Percentiles rank a stretch among this genome's conserved stretches.
phyloP scores from a whole-genome alignment of 2,329 filamentous ascomycete species.

The Trichoderma atroviride region DNA sequence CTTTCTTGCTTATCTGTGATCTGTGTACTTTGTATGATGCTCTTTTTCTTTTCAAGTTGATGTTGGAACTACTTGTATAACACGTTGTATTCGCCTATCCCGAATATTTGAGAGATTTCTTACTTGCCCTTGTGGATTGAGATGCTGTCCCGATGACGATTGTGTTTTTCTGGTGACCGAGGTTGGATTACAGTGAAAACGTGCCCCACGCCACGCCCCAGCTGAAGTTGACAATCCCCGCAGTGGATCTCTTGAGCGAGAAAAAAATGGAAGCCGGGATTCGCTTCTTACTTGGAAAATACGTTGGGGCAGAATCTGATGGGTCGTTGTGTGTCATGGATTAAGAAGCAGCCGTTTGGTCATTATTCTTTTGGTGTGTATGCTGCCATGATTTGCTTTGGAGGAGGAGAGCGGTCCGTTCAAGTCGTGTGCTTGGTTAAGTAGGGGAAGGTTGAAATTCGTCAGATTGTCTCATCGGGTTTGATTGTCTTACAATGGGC shows the following conservation, averaged over 20 bases:
- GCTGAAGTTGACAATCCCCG: constrained; percentile 8
- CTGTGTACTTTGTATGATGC: not conserved
- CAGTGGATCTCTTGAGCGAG: constrained; percentile 2
- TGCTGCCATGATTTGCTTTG: too few species aligned
- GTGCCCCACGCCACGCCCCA: constrained; percentile 1
- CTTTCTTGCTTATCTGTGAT: not conserved
- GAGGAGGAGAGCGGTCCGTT: not conserved
- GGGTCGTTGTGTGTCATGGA: not conserved
- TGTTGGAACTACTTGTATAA: not conserved
- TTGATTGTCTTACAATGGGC: not conserved
- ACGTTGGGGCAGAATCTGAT: constrained; percentile 8
- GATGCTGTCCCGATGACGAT: not conserved
- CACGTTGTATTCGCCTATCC: not conserved
- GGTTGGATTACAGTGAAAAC: not conserved
- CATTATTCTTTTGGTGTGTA: not conserved
- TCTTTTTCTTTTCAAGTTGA: not conserved
- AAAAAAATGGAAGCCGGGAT: not conserved
- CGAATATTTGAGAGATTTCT: not conserved
- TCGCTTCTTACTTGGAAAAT: not conserved
- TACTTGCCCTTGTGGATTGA: not conserved
- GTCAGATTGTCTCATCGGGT: not conserved
- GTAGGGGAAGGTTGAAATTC: not conserved
- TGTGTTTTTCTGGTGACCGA: not conserved
- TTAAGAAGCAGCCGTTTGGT: not conserved
- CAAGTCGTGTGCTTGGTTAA: not conserved